Evolutionary conservation across 495 filamentous ascomycete species (phyloP).

Genomic region (Aspergillus indologenus): DNA sequence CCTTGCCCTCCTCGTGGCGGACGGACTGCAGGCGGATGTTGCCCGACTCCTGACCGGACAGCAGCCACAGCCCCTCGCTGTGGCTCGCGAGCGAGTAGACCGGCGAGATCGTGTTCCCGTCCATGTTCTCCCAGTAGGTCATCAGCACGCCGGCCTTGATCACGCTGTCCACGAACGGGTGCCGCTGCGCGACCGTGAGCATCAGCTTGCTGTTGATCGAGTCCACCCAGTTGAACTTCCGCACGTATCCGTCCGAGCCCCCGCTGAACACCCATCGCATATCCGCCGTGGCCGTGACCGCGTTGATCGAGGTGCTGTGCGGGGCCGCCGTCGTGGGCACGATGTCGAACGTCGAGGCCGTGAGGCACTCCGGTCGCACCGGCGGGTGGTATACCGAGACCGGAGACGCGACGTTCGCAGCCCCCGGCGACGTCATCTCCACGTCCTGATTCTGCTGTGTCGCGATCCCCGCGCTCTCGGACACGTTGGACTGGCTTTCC

Average conservation of each 20-base stretch:
- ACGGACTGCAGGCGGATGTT: constrained; percentile 91
- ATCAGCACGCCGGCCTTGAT: constrained; percentile 88
- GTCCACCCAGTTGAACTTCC: constrained; percentile 92
- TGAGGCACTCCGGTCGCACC: constrained; percentile 75
- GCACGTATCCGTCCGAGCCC: constrained; percentile 88
- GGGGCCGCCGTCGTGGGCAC: constrained; percentile 95
- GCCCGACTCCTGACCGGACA: constrained; percentile 86
- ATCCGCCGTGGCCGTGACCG: constrained; percentile 86
- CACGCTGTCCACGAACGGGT: constrained; percentile 97
- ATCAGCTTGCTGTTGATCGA: constrained; percentile 93
- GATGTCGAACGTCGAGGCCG: constrained; percentile 89
- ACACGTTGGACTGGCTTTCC: constrained; percentile 48
- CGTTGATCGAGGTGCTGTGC: constrained; percentile 93
- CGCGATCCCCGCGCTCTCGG: constrained; percentile 36
- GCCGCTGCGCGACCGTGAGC: constrained; percentile 90
- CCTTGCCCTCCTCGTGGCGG: constrained; percentile 92
- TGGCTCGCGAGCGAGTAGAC: constrained; percentile 94
- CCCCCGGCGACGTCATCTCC: constrained; percentile 33
- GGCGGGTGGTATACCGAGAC: constrained; percentile 54
- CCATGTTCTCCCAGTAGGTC: constrained; percentile 94
- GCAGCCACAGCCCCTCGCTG: constrained; percentile 82
- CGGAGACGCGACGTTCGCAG: constrained; percentile 29
- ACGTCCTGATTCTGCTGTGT: constrained; percentile 43
- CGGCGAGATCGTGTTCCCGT: constrained; percentile 62
- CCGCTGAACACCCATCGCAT: constrained; percentile 95